Base-by-base conservation (phyloP, 192 early-diverging fungal genomes). In the Linnemannia exigua region DNA sequence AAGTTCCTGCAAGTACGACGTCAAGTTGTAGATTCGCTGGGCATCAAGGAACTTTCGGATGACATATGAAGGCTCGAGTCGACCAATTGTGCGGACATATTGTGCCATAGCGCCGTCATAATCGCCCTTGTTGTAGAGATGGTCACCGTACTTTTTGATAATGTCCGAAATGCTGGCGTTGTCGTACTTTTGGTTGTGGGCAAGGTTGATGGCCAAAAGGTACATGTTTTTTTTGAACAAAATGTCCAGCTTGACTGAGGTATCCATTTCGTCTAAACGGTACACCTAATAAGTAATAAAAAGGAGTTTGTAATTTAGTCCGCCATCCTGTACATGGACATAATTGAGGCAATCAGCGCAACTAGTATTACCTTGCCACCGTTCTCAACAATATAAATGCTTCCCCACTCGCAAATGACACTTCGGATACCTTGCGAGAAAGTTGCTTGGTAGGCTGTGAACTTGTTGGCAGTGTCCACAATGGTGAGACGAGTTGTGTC, bases 1-100 rank as follows among this genome's bases (percentile, higher is more conserved):
- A 3, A 99, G 89, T 58, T 94, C 94, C 89, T 99, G 96, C 58
- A 99, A 89, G 77, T 98, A 99, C 37, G 92, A 92, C 0, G 97
- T 95, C 74, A 99, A 87, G 70, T 97, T 97, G 79, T 94, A 93
- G 36, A 98, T 95, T 25, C 97, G 90, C 87, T 99, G 97, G 0
- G 97, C 98, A 81, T 98, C 97, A 67, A 98, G 86, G 87, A 96
- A 99, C 92, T 98, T 98, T 84, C 98, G 91, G 80, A 99, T 99
- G 14, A 99, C 93, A 86, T 99, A 99, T 11, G 96, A 97, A 2
- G 98, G 97, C 87, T 99, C 97, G 25, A 99, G 88, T 46, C 97
- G 93, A 1, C 96, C 95, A 54, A 99, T 96, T 0, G 98, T 99
- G 33, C 94, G 90, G 25, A 97, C 89, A 82, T 98, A 99, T 88